A percentile compares a stretch with the other conserved stretches of the same genome.
These are phyloP conservation scores for Botrytis porri DNA, from an alignment of 2,329 filamentous ascomycete genomes.

Conservation along the genomic window DNA sequence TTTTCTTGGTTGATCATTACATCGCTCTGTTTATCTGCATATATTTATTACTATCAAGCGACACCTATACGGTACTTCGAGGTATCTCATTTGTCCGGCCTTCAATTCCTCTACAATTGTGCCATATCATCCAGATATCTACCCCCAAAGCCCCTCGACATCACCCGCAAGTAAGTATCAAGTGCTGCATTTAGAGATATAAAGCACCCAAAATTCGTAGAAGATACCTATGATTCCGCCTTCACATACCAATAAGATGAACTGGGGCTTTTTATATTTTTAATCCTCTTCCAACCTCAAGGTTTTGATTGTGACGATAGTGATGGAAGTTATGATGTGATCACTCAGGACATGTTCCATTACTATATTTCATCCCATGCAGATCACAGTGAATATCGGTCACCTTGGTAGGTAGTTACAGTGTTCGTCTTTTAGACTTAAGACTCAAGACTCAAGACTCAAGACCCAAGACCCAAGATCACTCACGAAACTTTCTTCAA, in stretches of 20 bases:
- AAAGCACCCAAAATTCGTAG: neutral
- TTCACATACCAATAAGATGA: neutral
- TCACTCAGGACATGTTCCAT: neutral
- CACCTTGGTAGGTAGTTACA: neutral
- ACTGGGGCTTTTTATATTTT: neutral
- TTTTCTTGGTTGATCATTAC: neutral
- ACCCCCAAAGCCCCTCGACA: neutral
- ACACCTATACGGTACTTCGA: neutral
- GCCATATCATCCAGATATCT: neutral
- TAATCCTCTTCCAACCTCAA: neutral
- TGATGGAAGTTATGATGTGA: neutral
- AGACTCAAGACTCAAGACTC: neutral
- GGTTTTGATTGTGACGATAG: neutral
- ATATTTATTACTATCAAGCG: neutral
- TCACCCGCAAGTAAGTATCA: neutral
- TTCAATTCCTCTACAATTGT: neutral
- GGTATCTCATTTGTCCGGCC: neutral
- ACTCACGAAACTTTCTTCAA: neutral
- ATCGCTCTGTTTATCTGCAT: neutral
- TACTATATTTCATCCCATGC: neutral
- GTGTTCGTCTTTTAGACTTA: neutral
- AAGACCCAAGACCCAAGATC: slow-evolving; percentile 1
- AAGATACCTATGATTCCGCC: neutral
- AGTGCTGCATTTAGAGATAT: neutral
- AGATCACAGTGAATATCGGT: neutral